Base-by-base conservation (phyloP, 2,329 filamentous ascomycete genomes). In the Aureobasidium musti region DNA sequence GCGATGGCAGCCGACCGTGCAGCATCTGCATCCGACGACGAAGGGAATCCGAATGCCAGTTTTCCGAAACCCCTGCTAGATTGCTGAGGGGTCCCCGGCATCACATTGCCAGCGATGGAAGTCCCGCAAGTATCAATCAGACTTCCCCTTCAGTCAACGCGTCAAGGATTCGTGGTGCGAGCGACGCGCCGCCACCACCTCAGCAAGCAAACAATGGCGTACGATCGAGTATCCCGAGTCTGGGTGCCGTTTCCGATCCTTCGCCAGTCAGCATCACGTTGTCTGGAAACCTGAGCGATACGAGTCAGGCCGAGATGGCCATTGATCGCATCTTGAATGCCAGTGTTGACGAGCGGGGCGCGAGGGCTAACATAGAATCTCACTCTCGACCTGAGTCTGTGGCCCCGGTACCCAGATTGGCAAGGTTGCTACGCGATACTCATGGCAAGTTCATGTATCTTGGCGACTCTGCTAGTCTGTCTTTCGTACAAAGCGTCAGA, bases 361-460 rank as follows among this genome's bases (percentile, higher is more conserved):
- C 21, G 10, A 33, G 28, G 19, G 21, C 45, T 2, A 28, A 23
- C n/a, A 50, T n/a, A 17, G 59, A 45, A n/a, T 41, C 66, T 17
- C 41, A 57, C 10, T 54, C 56, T 30, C 57, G 59, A 53, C 56
- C 57, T 4, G 60, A 65, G 37, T 67, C 79, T 72, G 71, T 78
- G 67, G 78, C 79, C 2, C 77, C 72, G 0, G 79, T 81, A 6
- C 79, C 79, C 11, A 73, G 79, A 14, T 77, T 80, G 69, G 79
- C 79, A 11, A 75, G 82, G 11, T 78, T 84, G 30, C 75, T 84
- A 11, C 81, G 81, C 28, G 82, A 84, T 69, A 81, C 81, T 0
- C 80, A 83, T 68, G 82, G 82, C 6, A 84, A 83, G 65, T 79
- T 82, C 59, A 83, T 84, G 71, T 84, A 83, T 69, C 81, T 84